phyloP scores from a whole-genome alignment of 2,329 filamentous ascomycete species.

The Colletotrichum higginsianum region DNA sequence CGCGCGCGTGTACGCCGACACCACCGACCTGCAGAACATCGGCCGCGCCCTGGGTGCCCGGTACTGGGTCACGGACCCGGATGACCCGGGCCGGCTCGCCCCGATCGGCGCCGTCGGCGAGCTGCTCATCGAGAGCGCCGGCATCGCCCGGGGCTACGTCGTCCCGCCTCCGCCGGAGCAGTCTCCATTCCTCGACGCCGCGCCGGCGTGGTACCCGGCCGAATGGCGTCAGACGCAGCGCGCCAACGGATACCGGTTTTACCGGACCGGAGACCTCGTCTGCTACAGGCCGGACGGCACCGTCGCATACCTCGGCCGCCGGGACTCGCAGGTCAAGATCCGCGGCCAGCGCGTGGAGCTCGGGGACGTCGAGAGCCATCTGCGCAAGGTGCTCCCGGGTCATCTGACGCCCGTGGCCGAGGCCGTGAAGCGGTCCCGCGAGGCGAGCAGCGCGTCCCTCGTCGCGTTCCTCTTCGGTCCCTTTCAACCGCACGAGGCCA shows the following conservation, averaged over 20 bases:
- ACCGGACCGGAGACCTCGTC: slow-evolving; percentile 39
- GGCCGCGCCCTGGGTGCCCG: slow-evolving; percentile 16
- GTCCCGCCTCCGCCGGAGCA: slow-evolving; percentile 5
- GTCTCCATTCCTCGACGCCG: slow-evolving; percentile 9
- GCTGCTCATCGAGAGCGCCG: slow-evolving; percentile 18
- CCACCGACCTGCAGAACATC: slow-evolving; percentile 16
- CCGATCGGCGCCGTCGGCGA: slow-evolving; percentile 24
- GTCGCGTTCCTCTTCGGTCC: slow-evolving; percentile 9
- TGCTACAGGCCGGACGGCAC: slow-evolving; percentile 18
- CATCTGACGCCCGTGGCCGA: slow-evolving; percentile 19
- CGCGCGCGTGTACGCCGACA: background rate
- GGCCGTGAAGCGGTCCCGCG: slow-evolving; percentile 15
- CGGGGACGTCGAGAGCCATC: slow-evolving; percentile 46
- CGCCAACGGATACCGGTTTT: slow-evolving; percentile 5
- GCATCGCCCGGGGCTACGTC: slow-evolving; percentile 20
- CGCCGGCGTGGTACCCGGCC: slow-evolving; percentile 12
- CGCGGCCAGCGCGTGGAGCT: slow-evolving; percentile 50
- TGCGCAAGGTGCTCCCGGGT: background rate
- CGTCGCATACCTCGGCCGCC: slow-evolving; percentile 41
- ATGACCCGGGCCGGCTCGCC: background rate
- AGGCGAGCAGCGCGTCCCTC: slow-evolving; percentile 18
- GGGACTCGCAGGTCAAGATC: slow-evolving; percentile 45
- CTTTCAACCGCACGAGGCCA: background rate
- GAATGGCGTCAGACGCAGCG: slow-evolving; percentile 2
- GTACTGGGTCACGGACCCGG: slow-evolving; percentile 8